Evolutionary conservation across 768 basidiomycete genomes (phyloP), one percentile per base, ranked within the genome.

Genomic region (Lactarius psammicola): DNA sequence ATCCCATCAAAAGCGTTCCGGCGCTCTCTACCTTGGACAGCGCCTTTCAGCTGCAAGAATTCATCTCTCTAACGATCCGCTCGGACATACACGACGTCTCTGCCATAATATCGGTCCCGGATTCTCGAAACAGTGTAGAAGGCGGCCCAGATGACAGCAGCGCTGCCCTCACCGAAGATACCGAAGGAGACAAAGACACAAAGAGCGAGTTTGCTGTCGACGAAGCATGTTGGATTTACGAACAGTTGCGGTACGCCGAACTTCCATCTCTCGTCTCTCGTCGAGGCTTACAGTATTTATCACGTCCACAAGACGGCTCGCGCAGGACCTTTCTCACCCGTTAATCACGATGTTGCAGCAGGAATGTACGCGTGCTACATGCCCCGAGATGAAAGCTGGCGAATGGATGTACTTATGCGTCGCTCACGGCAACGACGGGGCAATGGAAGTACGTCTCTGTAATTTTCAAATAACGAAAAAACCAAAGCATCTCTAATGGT

Each of bases 311-410:
- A 95, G 93, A 72, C 91, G 94, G 26, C 84, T 95, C 13, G 91
- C 92, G 7, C 90, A 92, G 75, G 94, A 95, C 75, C 80, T 95
- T 36, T 87, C 90, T 0, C 88, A 93, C 71, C 92, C 93, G 5
- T 81, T 94, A 49, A 90, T 95, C 55, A 91, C 89, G 1, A 87
- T 86, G 73, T 78, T 95, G 46, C 93, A 94, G 74, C 87, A 89
- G 70, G 92, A 93, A 74, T 98, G 95, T 74, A 92, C 88, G 15
- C 85, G 92, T 44, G 77, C 82, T 40, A 85, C 89, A 11, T 99
- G 96, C 80, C 93, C 95, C 1, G 89, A 96, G 77, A 99, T 99
- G 96, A 95, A 95, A 76, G 95, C 95, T n/a, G 93, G 92, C 62
- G 94, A 98, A 80, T 98, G 96, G 96, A 82, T 93, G 33, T 98